phyloP scores from a whole-genome alignment of 257 asterid genomes.

The Mentha longifolia region DNA sequence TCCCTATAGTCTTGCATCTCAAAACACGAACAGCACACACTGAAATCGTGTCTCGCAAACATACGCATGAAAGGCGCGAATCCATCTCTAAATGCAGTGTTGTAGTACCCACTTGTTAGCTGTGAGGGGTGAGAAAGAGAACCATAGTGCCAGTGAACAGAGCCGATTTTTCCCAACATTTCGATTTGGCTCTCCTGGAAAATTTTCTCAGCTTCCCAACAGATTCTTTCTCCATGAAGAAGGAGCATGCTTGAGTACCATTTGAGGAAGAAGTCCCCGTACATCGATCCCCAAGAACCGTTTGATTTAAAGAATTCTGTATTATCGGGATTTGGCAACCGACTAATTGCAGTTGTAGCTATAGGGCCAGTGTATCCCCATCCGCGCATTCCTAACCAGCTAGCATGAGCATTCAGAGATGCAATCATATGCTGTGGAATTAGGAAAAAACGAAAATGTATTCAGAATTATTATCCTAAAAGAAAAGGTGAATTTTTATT shows the following conservation, averaged over 20 bases:
- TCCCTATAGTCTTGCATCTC: constrained; percentile 51
- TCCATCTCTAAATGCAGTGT: constrained; percentile 63
- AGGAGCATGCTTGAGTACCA: constrained; percentile 81
- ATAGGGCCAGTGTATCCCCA: constrained; percentile 66
- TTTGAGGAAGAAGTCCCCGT: constrained; percentile 71
- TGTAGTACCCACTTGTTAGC: constrained; percentile 70
- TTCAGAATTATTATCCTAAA: constrained; percentile 16
- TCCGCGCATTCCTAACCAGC: constrained; percentile 54
- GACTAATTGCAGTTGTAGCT: constrained; percentile 38
- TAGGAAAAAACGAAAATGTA: constrained; percentile 21
- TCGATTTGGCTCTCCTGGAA: constrained; percentile 60
- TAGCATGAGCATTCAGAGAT: constrained; percentile 65
- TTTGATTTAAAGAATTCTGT: constrained; percentile 52
- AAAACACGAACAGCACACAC: constrained; percentile 63
- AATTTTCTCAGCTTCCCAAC: constrained; percentile 66
- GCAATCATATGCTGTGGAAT: constrained; percentile 73
- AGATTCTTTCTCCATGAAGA: constrained; percentile 74
- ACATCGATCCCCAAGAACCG: constrained; percentile 70
- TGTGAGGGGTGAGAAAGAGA: constrained; percentile 69
- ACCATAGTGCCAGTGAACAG: constrained; percentile 61
- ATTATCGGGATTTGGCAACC: constrained; percentile 58
- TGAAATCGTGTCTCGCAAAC: constrained; percentile 64
- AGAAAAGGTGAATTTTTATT: too few relatives aligned
- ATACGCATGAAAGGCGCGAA: constrained; percentile 55
- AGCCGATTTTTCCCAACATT: constrained; percentile 67